Evolutionary conservation across 1,284 basidiomycete genomes (phyloP), one percentile per base, ranked within the genome.

Genomic region (Cerrena zonata): DNA sequence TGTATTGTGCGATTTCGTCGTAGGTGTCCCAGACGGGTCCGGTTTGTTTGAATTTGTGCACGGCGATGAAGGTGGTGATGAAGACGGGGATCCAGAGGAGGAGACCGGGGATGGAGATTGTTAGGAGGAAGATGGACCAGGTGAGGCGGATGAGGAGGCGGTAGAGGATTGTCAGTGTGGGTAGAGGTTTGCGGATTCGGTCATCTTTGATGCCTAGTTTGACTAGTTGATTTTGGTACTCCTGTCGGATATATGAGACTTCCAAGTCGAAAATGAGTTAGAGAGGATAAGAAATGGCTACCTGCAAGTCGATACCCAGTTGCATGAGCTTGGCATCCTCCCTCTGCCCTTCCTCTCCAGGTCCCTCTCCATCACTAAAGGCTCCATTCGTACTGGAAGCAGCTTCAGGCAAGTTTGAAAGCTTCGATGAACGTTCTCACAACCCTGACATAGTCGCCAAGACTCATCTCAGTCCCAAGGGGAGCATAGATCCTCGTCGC

Each of bases 1-100:
- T 93, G 64, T 89, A 89, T 63, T 93, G 89, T 3, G 90, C 89
- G 56, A 93, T 89, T 66, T 92, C 88, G 60, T 91, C 89, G 75
- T 79, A 90, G 0, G 86, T 89, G 60, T 91, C 85, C 71, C 84
- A 87, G 27, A 86, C 75, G 0, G 88, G 88, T 0, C 89, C 88
- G 0, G 77, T 84, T 65, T 82, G 84, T 67, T 85, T 83, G 75
- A 86, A 84, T 55, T 82, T 80, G 60, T 76, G 77, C 25, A 84
- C 80, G 11, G 78, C 79, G 60, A 80, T 76, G 58, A 81, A 76
- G 11, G 86, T 80, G 46, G 86, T 78, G 54, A 72, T 49, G 66
- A 93, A 85, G 46, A 93, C 69, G 7, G 89, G 82, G 48, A 85
- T 56, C 92, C 91, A 87, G 54, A 96, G 75, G 47, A 86, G 49